Base-by-base conservation (phyloP, 1,284 basidiomycete species). In the Amylostereum areolatum region DNA sequence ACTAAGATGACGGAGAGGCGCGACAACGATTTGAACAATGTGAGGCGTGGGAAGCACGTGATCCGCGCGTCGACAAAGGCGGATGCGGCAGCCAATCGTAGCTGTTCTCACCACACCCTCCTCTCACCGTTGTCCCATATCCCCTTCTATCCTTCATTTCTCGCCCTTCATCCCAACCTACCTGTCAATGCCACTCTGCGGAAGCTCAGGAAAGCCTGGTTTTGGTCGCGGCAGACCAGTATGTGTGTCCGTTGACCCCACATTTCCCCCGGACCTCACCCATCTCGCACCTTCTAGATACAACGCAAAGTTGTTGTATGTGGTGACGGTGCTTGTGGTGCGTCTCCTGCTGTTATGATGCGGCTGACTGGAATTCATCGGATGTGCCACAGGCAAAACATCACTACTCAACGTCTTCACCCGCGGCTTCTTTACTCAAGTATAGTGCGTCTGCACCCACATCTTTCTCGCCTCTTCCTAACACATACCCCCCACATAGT, bases 241-340 rank as follows among this genome's bases (percentile, higher is more conserved):
- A 47, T 29, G 55, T 43, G 6, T 2, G 8, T 18, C 9, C 27
- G 4, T 8, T n/a, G n/a, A n/a, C n/a, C n/a, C n/a, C 28, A 24
- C 5, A 10, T 25, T 8, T 30, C 8, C 8, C 7, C 33, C 24
- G 7, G 12, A 8, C 37, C 8, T 36, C 24, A 25, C 30, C 31
- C 9, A 25, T 37, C 3, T 40, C 32, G 33, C 18, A 31, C 44
- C 39, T 37, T 47, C n/a, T 50, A 83, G 79, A 61, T 85, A 43
- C 78, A 81, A 62, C 72, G 83, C 39, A 89, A 90, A 67, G 74
- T 89, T 5, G 87, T 90, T 2, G 85, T 97, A 5, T 85, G 92
- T 52, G 94, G 94, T 35, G 94, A 97, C 68, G 94, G 94, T 57
- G 94, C 92, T 45, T 93, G 89, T 60, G 93, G 93, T 84, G 63